Evolutionary conservation across 805 yeast species (phyloP), one percentile per base, ranked within the genome.

Genomic region (Sugiyamaella qingdaonensis): DNA sequence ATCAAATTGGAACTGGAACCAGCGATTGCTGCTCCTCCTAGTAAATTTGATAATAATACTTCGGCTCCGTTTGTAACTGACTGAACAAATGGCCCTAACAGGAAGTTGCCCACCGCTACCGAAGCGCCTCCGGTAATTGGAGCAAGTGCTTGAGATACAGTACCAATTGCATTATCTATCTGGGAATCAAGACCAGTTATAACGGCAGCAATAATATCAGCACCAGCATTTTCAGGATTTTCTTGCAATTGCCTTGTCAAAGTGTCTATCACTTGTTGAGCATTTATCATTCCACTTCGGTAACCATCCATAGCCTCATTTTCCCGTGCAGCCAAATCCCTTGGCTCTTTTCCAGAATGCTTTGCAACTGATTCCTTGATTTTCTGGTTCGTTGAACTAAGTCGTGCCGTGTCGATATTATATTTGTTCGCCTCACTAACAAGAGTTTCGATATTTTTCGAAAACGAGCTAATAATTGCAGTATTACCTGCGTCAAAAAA

Each of bases 101-200:
- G 35, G 45, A 44, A 48, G 54, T 58, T 56, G n/a, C 64, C 68
- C 34, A 64, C 49, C n/a, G 56, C 58, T 41, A 59, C 54, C 13
- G 65, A 52, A 33, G 58, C 33, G n/a, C 68, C 66, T 11, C 54
- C 54, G 16, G 66, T 61, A n/a, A 60, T 14, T 7, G 58, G 58
- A 35, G 50, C 55, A n/a, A 59, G 56, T 24, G 58, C 59, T 34
- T 46, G 47, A 41, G 55, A 39, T 14, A 58, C 52, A 27, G 60
- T 58, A 19, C 59, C 61, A 35, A 59, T 58, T 4, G 56, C 53
- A 52, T 63, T 64, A 52, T 65, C 69, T 37, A 62, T 55, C 57
- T 65, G 68, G 2, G 64, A 59, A 52, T 65, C 68, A 21, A 61
- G 58, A 35, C 69, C 69, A 13, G 66, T 61, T 49, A 65, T 62